Evolutionary conservation across 164 flowering plant species (phyloP).

Genomic region (Nymphaea thermarum): DNA sequence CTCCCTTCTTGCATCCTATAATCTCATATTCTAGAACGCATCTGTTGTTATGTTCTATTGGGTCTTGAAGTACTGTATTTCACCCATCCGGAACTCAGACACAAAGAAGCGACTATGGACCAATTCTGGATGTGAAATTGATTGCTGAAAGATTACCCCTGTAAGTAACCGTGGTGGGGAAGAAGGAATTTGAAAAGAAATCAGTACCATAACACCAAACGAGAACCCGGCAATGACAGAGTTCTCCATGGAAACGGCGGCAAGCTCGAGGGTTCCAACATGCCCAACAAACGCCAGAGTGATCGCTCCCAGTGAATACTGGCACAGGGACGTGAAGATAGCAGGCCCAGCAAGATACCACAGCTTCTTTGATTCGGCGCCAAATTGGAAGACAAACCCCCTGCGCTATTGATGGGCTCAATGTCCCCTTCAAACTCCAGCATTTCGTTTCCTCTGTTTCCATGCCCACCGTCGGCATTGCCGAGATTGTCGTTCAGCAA

Average conservation of each 20-base stretch:
- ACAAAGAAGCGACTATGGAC: no score
- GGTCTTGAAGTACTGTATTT: no score
- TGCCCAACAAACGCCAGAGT: slow-evolving; percentile 15
- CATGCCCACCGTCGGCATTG: not conserved
- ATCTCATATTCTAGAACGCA: no score
- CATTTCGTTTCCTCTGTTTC: not conserved
- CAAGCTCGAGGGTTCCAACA: slow-evolving; percentile 12
- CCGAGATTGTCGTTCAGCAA: not conserved
- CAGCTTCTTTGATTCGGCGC: slow-evolving; percentile 14
- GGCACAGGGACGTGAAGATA: slow-evolving; percentile 12
- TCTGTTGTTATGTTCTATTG: no score
- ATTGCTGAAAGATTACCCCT: no score
- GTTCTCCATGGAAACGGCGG: slow-evolving; percentile 16
- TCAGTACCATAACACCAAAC: slow-evolving; percentile 12
- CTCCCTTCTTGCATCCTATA: no score
- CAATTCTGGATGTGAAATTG: no score
- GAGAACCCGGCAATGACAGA: slow-evolving; percentile 17
- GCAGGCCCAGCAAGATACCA: slow-evolving; percentile 15
- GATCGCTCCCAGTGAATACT: slow-evolving; percentile 17
- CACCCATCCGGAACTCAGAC: no score
- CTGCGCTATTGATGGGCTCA: slow-evolving; percentile 3
- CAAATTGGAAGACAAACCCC: slow-evolving; percentile 6
- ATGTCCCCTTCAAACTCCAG: slow-evolving; percentile 7
- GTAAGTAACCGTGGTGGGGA: no score
- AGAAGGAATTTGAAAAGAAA: not conserved